Conservation (phyloP, 83 land plant genomes). For the Isoetes engelmannii region DNA sequence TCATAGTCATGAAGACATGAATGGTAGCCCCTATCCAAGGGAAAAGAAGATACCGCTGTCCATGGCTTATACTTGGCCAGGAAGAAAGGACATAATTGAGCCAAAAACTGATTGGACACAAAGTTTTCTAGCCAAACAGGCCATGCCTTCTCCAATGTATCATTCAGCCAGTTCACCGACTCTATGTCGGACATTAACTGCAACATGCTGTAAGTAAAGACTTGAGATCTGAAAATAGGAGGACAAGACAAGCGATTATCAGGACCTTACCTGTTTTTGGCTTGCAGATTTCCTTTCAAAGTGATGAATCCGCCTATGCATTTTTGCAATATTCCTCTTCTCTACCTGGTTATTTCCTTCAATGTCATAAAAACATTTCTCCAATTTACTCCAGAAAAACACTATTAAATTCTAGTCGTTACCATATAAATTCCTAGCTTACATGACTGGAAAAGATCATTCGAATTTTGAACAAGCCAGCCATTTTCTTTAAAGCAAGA, state of each 20-base stretch:
- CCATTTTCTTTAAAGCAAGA: too few relatives aligned
- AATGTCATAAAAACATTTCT: not conserved
- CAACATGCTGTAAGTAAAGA: constrained; percentile 2
- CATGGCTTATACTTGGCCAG: constrained; percentile 90
- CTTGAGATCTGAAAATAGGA: not conserved
- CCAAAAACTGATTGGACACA: constrained; percentile 67
- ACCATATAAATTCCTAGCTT: too few relatives aligned
- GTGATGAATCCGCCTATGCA: constrained; percentile 35
- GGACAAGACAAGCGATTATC: not conserved
- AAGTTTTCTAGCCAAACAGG: constrained; percentile 79
- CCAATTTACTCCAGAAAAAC: not conserved
- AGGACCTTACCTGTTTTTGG: constrained; percentile 44
- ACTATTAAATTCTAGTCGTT: too few relatives aligned
- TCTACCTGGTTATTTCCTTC: constrained; percentile 27
- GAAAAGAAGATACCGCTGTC: constrained; percentile 62
- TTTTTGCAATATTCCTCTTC: constrained; percentile 22
- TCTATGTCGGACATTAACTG: constrained; percentile 83
- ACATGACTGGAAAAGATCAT: too few relatives aligned
- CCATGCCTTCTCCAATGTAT: constrained; percentile 75
- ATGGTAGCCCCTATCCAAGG: not conserved
- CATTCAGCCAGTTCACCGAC: constrained; percentile 83
- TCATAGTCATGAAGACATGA: not conserved
- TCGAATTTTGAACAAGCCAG: too few relatives aligned
- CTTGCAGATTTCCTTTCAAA: constrained; percentile 44
- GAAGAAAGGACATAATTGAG: constrained; percentile 86